Conservation (phyloP, 2,329 filamentous ascomycete species). For the Monilinia polystroma region DNA sequence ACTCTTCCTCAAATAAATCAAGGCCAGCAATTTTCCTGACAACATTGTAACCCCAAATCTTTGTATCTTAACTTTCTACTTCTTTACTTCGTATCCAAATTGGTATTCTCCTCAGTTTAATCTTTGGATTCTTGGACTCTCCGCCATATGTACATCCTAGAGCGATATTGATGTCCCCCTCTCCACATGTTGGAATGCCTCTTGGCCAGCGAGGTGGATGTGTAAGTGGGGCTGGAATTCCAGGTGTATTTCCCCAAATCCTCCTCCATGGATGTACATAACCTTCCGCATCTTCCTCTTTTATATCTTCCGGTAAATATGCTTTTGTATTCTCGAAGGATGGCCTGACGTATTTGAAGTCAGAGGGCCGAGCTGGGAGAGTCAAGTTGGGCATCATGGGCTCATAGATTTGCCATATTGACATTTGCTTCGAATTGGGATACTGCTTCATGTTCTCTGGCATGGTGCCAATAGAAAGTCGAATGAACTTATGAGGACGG, state of each 20-base stretch:
- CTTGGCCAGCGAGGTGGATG: background rate
- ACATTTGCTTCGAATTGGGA: background rate
- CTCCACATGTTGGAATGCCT: rapidly evolving
- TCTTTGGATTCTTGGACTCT: background rate
- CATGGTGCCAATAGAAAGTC: background rate
- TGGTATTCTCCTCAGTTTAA: background rate
- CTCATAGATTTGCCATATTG: constrained; percentile 6
- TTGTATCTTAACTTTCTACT: background rate
- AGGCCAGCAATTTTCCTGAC: background rate
- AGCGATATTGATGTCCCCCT: background rate
- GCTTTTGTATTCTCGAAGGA: background rate
- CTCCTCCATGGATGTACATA: constrained; percentile 12
- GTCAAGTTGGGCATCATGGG: constrained; percentile 7
- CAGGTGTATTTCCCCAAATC: rapidly evolving
- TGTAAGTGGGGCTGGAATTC: background rate
- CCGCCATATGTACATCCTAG: background rate
- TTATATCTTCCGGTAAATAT: background rate
- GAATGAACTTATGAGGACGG: constrained; percentile 10
- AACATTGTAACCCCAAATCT: background rate
- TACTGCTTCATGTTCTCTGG: background rate
- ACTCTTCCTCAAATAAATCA: background rate
- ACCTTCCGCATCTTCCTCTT: background rate
- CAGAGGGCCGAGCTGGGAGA: background rate
- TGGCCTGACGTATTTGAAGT: constrained; percentile 1
- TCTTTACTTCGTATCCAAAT: background rate